phyloP scores from a whole-genome alignment of 2,329 filamentous ascomycete species.

The Ceratocystis eucalypticola region DNA sequence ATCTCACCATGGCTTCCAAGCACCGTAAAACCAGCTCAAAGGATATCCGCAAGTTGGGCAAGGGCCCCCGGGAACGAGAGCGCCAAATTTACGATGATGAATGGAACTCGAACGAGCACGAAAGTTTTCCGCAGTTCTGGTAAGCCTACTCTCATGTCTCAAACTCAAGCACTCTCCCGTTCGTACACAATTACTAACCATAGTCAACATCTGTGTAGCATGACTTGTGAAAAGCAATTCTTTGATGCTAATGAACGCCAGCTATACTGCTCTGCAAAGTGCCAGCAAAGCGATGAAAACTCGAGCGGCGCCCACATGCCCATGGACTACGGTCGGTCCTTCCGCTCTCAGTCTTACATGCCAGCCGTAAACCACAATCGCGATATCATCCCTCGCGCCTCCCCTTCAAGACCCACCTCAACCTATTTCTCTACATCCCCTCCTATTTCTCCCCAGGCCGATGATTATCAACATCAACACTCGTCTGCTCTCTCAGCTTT shows the following conservation, averaged over 20 bases:
- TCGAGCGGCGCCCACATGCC: slow-evolving; percentile 25
- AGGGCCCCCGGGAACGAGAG: slow-evolving; percentile 38
- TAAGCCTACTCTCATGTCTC: slow-evolving; percentile 30
- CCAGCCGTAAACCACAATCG: slow-evolving; percentile 33
- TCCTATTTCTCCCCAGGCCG: slow-evolving; percentile 33
- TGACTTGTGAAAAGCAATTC: slow-evolving; percentile 56
- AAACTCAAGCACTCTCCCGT: neutral
- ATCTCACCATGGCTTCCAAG: slow-evolving; percentile 36
- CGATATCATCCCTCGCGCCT: slow-evolving; percentile 51
- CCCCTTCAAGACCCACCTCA: slow-evolving; percentile 46
- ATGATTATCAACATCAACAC: slow-evolving; percentile 26
- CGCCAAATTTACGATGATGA: slow-evolving; percentile 31
- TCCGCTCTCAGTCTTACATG: slow-evolving; percentile 24
- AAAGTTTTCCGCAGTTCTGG: slow-evolving; percentile 54
- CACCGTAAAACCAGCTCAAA: slow-evolving; percentile 31
- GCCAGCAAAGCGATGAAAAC: slow-evolving; percentile 40
- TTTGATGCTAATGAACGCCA: slow-evolving; percentile 42
- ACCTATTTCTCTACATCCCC: slow-evolving; percentile 40
- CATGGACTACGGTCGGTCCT: slow-evolving; percentile 23
- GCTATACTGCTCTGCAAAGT: slow-evolving; percentile 52
- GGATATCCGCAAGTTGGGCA: slow-evolving; percentile 36
- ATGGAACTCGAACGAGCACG: slow-evolving; percentile 42
- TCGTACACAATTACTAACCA: slow-evolving; percentile 15
- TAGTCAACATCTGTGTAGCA: slow-evolving; percentile 32
- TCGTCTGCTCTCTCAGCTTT: slow-evolving; percentile 43